phyloP scores from a whole-genome alignment of 2,329 filamentous ascomycete species.

The Arthrobotrys conoides region DNA sequence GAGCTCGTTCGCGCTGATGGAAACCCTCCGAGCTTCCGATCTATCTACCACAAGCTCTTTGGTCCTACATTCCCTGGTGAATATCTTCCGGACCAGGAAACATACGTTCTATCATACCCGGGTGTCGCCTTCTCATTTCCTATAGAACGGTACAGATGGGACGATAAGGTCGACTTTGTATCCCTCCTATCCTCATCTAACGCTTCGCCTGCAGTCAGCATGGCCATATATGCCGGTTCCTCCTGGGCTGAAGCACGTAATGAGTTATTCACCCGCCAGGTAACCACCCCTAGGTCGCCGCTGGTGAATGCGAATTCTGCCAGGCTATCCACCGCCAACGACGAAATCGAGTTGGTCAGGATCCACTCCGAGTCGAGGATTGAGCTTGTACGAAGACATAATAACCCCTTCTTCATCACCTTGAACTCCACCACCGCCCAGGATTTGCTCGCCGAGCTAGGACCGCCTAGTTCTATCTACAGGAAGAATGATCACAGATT shows the following conservation, averaged over 20 bases:
- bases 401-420: slow-evolving; percentile 77
- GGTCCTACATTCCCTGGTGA: slow-evolving; percentile 95
- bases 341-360: slow-evolving; percentile 85
- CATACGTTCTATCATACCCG: slow-evolving; percentile 93
- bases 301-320: slow-evolving; percentile 71
- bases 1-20: slow-evolving; percentile 71
- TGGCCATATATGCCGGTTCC: slow-evolving; percentile 90
- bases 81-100: slow-evolving; percentile 81
- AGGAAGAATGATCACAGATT: slow-evolving; percentile 90
- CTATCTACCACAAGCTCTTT: slow-evolving; percentile 93
- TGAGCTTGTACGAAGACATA: slow-evolving; percentile 81
- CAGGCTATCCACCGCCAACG: slow-evolving; percentile 73
- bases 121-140: slow-evolving; percentile 94
- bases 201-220: slow-evolving; percentile 82
- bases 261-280: slow-evolving; percentile 80
- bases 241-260: slow-evolving; percentile 89
- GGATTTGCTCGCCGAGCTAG: slow-evolving; percentile 89
- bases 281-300: slow-evolving; percentile 80
- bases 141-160: slow-evolving; percentile 70
- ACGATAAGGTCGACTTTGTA: slow-evolving; percentile 80
- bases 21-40: slow-evolving; percentile 80
- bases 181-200: slow-evolving; percentile 84
- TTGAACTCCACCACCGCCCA: slow-evolving; percentile 92
- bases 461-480: slow-evolving; percentile 94
- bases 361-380: slow-evolving; percentile 84